These are phyloP conservation scores for Rubia peregrina DNA, from an alignment of 305 asterid species.

Conservation along the genomic window DNA sequence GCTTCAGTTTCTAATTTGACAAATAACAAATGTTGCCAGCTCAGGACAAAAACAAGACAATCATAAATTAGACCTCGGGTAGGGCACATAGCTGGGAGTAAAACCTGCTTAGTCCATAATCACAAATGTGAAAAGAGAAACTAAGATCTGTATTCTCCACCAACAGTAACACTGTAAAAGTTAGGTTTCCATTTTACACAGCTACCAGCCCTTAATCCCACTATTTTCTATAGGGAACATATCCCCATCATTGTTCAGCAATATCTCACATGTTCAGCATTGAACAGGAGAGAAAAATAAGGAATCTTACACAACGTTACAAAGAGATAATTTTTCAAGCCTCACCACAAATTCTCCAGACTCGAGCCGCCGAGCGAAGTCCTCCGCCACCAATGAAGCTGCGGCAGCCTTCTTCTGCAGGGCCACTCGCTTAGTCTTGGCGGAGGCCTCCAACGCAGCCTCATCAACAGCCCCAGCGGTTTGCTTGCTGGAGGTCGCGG, in stretches of 20 bases:
- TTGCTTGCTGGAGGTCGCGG: constrained; percentile 18
- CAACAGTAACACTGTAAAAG: no score
- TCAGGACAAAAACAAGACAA: background rate
- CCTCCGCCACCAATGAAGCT: constrained; percentile 79
- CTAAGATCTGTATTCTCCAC: no score
- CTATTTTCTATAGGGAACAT: no score
- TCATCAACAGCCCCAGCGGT: constrained; percentile 28
- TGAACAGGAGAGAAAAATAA: background rate
- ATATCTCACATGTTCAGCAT: no score
- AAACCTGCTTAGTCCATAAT: no score
- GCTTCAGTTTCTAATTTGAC: background rate
- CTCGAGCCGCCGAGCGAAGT: constrained; percentile 68
- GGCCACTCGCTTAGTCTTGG: constrained; percentile 69
- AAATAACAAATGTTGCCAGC: background rate
- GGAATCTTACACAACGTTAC: background rate
- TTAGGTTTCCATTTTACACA: no score
- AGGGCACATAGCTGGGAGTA: no score
- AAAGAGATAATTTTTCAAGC: no score
- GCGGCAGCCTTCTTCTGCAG: constrained; percentile 97
- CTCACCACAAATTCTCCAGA: constrained; percentile 79
- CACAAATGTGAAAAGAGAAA: no score
- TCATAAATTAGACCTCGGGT: background rate
- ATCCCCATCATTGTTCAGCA: no score
- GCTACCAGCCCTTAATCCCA: no score
- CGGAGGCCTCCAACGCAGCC: constrained; percentile 44